Percentiles rank a stretch among this genome's conserved stretches.
These are phyloP conservation scores for Neofusicoccum ribis DNA, from an alignment of 2,329 filamentous ascomycete genomes.

Conservation along the genomic window DNA sequence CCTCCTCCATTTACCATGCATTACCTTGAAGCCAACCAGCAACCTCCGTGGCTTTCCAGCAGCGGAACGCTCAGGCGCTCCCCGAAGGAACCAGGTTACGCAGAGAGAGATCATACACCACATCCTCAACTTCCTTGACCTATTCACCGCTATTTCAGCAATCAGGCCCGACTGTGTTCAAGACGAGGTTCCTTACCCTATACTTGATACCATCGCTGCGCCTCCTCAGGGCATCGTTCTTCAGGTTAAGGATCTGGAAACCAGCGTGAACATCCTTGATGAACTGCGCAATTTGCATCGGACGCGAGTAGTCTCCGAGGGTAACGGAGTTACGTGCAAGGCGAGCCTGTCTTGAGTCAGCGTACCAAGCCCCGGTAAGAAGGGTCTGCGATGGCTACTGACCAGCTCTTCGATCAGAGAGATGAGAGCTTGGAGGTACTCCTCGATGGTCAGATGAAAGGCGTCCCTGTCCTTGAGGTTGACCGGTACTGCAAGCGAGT, in stretches of 20 bases:
- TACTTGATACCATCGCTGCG: constrained; percentile 95
- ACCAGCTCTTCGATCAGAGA: constrained; percentile 85
- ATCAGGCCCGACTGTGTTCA: neutral
- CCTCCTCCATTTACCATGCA: too few relatives aligned
- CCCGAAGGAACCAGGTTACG: constrained; percentile 71
- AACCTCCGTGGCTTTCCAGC: constrained; percentile 24
- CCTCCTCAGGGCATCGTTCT: constrained; percentile 89
- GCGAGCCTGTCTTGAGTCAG: constrained; percentile 56
- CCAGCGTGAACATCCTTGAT: constrained; percentile 94
- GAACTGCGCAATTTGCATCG: constrained; percentile 84
- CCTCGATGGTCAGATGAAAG: constrained; percentile 96
- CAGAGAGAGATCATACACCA: constrained; percentile 92
- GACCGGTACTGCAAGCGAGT: constrained; percentile 67
- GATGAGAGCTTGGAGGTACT: constrained; percentile 89
- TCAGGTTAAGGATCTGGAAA: constrained; percentile 95
- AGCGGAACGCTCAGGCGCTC: neutral
- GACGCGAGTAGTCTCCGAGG: constrained; percentile 80
- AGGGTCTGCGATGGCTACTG: constrained; percentile 24
- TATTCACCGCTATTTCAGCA: constrained; percentile 26
- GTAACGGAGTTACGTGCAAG: constrained; percentile 94
- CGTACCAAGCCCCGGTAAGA: neutral
- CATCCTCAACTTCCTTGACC: constrained; percentile 97
- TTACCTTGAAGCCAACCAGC: neutral
- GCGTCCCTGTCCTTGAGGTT: constrained; percentile 86
- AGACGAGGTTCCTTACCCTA: constrained; percentile 50